Percentiles rank a stretch among this genome's conserved stretches.
Evolutionary conservation across 345 rosid genomes (phyloP).

Genomic region (Nephelium lappaceum): DNA sequence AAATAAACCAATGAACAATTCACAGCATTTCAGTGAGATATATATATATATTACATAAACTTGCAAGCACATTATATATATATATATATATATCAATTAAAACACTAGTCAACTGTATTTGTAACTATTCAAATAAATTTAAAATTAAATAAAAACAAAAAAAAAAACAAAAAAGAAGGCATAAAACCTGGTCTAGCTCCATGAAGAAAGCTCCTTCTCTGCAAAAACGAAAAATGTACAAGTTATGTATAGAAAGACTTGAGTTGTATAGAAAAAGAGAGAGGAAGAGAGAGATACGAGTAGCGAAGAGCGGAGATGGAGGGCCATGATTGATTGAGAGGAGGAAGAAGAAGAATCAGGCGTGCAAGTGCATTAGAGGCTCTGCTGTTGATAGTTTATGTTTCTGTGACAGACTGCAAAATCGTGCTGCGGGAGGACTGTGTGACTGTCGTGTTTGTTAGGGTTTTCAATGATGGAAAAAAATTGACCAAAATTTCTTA

Average conservation of each 20-base stretch:
- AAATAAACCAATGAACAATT: background rate
- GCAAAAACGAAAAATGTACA: conserved; percentile 21
- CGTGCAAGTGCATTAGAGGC: too few species aligned
- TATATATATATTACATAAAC: too few species aligned
- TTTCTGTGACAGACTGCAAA: too few species aligned
- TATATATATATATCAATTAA: too few species aligned
- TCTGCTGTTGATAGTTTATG: too few species aligned
- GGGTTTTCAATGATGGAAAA: too few species aligned
- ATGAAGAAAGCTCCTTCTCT: conserved; percentile 43
- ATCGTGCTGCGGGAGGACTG: too few species aligned
- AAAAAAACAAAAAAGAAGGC: background rate
- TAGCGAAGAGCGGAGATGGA: conserved; percentile 32
- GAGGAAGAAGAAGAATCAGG: background rate
- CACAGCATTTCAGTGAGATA: background rate
- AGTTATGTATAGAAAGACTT: background rate
- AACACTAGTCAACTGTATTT: too few species aligned
- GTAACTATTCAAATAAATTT: background rate
- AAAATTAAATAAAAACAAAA: background rate
- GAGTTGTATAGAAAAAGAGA: background rate
- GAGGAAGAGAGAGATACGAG: conserved; percentile 9
- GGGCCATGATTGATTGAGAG: conserved; percentile 32
- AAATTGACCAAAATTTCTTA: too few species aligned
- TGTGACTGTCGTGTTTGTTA: too few species aligned
- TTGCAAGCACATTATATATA: too few species aligned
- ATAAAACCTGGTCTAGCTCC: conserved; percentile 41